Evolutionary conservation across 2,329 filamentous ascomycete genomes (phyloP), one percentile per base, ranked within the genome.

Genomic region (Fulvia fulva): DNA sequence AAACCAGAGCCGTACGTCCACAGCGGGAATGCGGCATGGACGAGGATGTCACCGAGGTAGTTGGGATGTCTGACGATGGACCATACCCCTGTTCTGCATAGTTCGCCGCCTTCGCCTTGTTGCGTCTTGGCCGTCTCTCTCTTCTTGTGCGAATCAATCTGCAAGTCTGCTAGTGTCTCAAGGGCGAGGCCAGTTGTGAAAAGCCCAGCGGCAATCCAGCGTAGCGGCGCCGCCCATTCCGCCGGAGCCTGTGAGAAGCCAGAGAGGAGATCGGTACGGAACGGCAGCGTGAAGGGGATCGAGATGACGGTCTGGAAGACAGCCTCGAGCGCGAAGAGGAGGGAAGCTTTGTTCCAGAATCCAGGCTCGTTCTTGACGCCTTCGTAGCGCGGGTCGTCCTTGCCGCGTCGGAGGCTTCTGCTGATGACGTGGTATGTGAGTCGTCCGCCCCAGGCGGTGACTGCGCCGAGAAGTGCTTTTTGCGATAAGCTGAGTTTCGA

Each of bases 21-120:
- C 7, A 85, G 68, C 1, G 82, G 80, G 75, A 86, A 86, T 0
- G 83, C 84, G 49, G 82, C 65, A 65, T 87, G 84, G 9, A 83
- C 77, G 3, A 86, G 74, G 2, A 80, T 76, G 57, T 85, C 83
- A 1, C 83, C 83, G n/a, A 86, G 78, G 66, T 85, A 86, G 72
- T 86, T 86, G 0, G 83, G 83, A 71, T 86, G 83, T 51, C 84
- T 74, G 25, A 85, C 82, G 30, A 86, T 77, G 63, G 81, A 83
- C 81, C 82, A 86, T 28, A 86, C 83, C 12, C 83, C 83, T n/a
- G 81, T 76, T 14, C 79, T 77, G n/a, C 54, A 50, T 60, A 80
- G 76, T 28, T 85, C 73, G 37, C 52, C 56, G 49, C 51, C 56
- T 25, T 62, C 53, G 6, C 56, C 57, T 25, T 56, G 52, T 34